Evolutionary conservation across 495 filamentous ascomycete genomes (phyloP), one percentile per base, ranked within the genome.

Genomic region (Hypoxylon fragiforme): DNA sequence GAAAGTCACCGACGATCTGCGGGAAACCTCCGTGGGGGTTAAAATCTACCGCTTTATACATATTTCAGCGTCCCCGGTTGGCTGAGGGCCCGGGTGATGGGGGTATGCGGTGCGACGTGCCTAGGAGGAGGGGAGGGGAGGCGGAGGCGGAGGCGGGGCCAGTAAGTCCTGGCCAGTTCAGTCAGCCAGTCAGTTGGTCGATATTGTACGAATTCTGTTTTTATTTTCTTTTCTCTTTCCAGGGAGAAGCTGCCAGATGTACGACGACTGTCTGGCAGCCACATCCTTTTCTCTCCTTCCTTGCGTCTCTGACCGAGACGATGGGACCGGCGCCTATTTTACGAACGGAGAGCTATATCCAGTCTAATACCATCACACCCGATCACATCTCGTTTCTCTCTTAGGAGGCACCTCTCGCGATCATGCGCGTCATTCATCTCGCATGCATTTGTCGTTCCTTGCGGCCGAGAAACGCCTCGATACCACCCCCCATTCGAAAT

Each of bases 11-110:
- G 65, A 31, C 52, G 62, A 55, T 68, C 65, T 54, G 65, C 62
- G 55, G 65, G 65, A 31, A 68, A 61, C 52, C 62, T 68, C 47
- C 65, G 65, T 51, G 62, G 65, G 48, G 56, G 49, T 44, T 65
- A 63, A n/a, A 52, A 50, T 46, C 31, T 54, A 21, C 43, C 44
- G 49, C 40, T 31, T 8, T 54, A 31, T 54, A 50, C 9, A n/a
- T n/a, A n/a, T 54, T 44, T 52, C 26, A 47, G 39, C 19, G 19
- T 34, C 13, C 55, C 60, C 55, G 55, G 60, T 60, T 63, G 54
- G 60, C 19, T 55, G 40, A 57, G 20, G 18, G 50, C 34, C 50
- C 50, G 54, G 49, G 54, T 54, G 48, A 44, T 62, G 59, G 54
- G 54, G 44, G 49, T 26, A 57, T 63, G 59, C 49, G 39, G 59